phyloP scores from a whole-genome alignment of 225 moss, liverwort and hornwort genomes.

The Physcomitrellopsis africana region DNA sequence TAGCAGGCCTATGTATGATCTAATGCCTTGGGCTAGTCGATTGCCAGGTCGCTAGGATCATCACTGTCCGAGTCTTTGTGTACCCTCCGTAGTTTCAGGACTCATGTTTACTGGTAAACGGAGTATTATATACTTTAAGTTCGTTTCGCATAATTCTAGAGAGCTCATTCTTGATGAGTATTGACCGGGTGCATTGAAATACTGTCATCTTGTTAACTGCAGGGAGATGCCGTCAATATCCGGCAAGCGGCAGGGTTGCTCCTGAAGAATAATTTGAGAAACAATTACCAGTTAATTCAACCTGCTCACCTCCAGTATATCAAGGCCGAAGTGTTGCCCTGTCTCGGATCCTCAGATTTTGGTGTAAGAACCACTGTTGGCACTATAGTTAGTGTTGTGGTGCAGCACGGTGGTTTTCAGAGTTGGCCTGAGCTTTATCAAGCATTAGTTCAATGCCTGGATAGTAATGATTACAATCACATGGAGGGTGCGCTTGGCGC shows the following conservation, averaged over 20 bases:
- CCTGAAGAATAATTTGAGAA: constrained; percentile 98
- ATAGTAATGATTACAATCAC: constrained; percentile 97
- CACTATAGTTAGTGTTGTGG: constrained; percentile 91
- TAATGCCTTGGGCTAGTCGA: constrained; percentile 13
- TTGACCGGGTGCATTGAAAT: constrained; percentile 16
- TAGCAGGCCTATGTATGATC: constrained; percentile 10
- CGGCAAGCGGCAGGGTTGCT: constrained; percentile 99
- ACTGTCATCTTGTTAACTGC: constrained; percentile 34
- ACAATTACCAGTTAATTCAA: constrained; percentile 74
- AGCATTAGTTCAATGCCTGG: constrained; percentile 88
- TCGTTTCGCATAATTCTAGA: not conserved
- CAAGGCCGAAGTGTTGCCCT: constrained; percentile 90
- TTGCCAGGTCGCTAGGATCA: constrained; percentile 8
- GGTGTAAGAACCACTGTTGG: constrained; percentile 92
- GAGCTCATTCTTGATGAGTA: constrained; percentile 16
- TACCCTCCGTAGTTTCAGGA: constrained; percentile 16
- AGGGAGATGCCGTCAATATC: constrained; percentile 94
- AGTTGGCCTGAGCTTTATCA: constrained; percentile 97
- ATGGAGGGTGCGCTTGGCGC: constrained; percentile 99
- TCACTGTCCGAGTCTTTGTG: constrained; percentile 12
- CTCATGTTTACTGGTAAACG: constrained; percentile 9
- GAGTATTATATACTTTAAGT: constrained; percentile 1
- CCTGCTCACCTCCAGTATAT: constrained; percentile 87
- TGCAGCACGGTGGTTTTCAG: constrained; percentile 93
- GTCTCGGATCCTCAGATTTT: constrained; percentile 88